These are phyloP conservation scores for Diplogelasinospora grovesii DNA, from an alignment of 495 filamentous ascomycete species.

Conservation along the genomic window DNA sequence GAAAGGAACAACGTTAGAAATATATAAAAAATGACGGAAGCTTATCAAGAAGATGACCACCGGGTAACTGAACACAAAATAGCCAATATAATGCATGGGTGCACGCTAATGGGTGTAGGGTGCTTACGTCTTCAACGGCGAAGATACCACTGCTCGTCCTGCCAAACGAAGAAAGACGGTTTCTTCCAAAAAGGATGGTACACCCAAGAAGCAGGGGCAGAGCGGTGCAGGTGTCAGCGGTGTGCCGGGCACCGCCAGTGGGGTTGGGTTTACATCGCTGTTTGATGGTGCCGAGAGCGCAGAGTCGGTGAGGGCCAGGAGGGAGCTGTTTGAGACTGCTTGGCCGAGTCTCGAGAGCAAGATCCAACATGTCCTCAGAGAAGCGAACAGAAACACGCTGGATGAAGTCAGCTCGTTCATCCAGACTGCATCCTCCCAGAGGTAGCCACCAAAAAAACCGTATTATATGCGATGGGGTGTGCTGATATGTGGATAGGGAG, in stretches of 20 bases:
- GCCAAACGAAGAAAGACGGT: slow-evolving; percentile 61
- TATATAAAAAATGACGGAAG: too few species aligned
- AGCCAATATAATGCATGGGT: background rate
- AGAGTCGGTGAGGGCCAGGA: slow-evolving; percentile 47
- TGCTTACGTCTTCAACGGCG: slow-evolving; percentile 64
- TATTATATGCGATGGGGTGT: background rate
- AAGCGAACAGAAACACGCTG: slow-evolving; percentile 55
- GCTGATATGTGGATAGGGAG: slow-evolving; percentile 13
- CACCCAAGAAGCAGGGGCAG: slow-evolving; percentile 16
- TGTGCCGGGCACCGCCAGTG: background rate
- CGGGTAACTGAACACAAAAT: slow-evolving; percentile 13
- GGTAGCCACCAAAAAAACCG: too few species aligned
- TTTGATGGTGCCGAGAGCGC: slow-evolving; percentile 55
- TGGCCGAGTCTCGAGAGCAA: slow-evolving; percentile 64
- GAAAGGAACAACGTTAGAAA: too few species aligned
- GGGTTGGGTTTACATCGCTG: slow-evolving; percentile 50
- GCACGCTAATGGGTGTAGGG: too few species aligned
- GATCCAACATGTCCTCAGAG: slow-evolving; percentile 56
- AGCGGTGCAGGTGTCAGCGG: background rate
- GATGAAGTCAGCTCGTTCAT: slow-evolving; percentile 63
- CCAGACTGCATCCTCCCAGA: slow-evolving; percentile 25
- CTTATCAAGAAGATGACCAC: slow-evolving; percentile 29
- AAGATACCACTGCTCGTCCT: slow-evolving; percentile 38
- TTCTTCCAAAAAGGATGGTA: slow-evolving; percentile 19
- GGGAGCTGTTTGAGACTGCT: slow-evolving; percentile 53